A percentile compares a stretch with the other conserved stretches of the same genome.
These are phyloP conservation scores for Strobilomyces echinocephalus DNA, from an alignment of 768 basidiomycete genomes.

Conservation along the genomic window DNA sequence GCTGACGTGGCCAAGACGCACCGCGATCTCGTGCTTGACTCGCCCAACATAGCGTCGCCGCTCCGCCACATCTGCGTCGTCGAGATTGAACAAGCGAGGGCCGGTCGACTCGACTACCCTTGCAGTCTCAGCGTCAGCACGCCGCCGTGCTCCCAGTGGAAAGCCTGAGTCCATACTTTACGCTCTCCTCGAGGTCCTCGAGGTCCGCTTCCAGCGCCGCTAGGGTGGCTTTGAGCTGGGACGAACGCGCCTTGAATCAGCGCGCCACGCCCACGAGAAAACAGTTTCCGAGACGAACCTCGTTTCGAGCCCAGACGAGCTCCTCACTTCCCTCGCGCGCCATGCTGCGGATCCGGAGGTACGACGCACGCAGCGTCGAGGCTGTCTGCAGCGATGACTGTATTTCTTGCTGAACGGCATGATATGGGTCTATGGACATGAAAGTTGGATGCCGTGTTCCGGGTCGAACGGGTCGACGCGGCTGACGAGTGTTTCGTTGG, in stretches of 20 bases:
- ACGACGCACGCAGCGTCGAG: slow-evolving; percentile 67
- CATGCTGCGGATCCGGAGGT: slow-evolving; percentile 71
- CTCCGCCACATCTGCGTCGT: slow-evolving; percentile 68
- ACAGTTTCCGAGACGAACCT: slow-evolving; percentile 40
- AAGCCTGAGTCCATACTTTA: slow-evolving; percentile 52
- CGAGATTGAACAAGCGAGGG: slow-evolving; percentile 78
- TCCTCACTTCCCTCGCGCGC: slow-evolving; percentile 75
- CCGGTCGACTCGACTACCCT: slow-evolving; percentile 88
- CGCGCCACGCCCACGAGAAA: not conserved
- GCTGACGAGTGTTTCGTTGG: not conserved
- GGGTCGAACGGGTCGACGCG: not conserved
- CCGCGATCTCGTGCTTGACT: slow-evolving; percentile 75
- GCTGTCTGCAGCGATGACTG: slow-evolving; percentile 70
- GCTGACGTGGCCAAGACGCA: slow-evolving; percentile 36
- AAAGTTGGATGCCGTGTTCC: not conserved
- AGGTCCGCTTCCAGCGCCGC: slow-evolving; percentile 79
- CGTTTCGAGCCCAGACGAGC: slow-evolving; percentile 71
- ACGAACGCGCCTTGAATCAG: not conserved
- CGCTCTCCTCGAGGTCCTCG: slow-evolving; percentile 91
- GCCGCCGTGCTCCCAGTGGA: not conserved
- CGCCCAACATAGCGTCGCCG: slow-evolving; percentile 72
- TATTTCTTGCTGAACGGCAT: slow-evolving; percentile 81
- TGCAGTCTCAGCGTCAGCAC: slow-evolving; percentile 9
- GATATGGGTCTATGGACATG: slow-evolving; percentile 82
- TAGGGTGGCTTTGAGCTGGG: slow-evolving; percentile 71